Conservation (phyloP, 1,139 yeast genomes). For the Taphrina wiesneri region DNA sequence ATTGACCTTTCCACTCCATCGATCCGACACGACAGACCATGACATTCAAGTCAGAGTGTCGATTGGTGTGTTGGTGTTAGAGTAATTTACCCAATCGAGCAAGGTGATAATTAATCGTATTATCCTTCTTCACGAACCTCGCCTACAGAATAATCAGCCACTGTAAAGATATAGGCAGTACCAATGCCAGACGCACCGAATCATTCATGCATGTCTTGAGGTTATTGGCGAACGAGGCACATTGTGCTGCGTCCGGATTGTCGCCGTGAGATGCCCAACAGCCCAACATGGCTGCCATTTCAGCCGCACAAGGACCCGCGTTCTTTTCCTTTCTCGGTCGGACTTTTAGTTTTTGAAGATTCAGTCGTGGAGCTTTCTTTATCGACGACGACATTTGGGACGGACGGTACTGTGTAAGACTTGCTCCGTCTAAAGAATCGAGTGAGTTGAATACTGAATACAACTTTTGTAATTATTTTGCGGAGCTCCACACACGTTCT, state of each 20-base stretch:
- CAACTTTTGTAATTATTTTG: background rate
- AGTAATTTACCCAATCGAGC: constrained; percentile 36
- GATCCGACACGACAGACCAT: no score
- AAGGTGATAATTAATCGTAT: constrained; percentile 37
- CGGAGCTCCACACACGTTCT: background rate
- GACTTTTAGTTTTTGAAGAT: constrained; percentile 30
- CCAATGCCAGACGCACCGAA: constrained; percentile 22
- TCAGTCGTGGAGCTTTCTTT: constrained; percentile 32
- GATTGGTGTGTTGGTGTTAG: background rate
- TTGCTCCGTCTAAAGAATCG: no score
- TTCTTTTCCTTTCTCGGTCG: constrained; percentile 33
- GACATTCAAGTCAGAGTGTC: background rate
- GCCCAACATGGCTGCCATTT: constrained; percentile 37
- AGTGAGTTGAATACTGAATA: background rate
- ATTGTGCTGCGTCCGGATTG: constrained; percentile 32
- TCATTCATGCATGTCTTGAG: constrained; percentile 36
- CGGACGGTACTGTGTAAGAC: no score
- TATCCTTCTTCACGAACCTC: constrained; percentile 27
- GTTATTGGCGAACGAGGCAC: constrained; percentile 34
- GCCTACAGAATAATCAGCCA: constrained; percentile 10
- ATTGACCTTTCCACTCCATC: no score
- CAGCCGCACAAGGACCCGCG: constrained; percentile 36
- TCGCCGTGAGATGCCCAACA: constrained; percentile 37
- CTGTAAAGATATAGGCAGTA: no score
- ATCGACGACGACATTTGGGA: constrained; percentile 2